Evolutionary conservation across 345 rosid genomes (phyloP).

Genomic region (Citrus cavaleriei): DNA sequence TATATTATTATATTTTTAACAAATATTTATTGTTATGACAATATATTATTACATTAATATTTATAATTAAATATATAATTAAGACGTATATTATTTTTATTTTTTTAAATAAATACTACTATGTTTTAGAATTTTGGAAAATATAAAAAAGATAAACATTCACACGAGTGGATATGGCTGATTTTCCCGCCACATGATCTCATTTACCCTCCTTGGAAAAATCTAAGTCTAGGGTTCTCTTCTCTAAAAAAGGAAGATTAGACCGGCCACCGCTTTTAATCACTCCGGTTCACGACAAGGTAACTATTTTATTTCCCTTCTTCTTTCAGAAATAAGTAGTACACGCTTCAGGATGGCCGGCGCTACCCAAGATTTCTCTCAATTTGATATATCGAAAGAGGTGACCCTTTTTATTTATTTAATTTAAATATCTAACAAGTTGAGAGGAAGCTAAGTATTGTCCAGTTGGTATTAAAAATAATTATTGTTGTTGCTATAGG

Average conservation of each 20-base stretch:
- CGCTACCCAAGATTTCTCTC: slow-evolving; percentile 41
- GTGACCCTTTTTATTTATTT: slow-evolving; percentile 12
- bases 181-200: slow-evolving; percentile 17
- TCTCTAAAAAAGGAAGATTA: neutral
- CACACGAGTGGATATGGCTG: neutral
- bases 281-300: neutral
- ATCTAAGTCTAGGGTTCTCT: neutral
- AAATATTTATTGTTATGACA: no score
- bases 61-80: no score
- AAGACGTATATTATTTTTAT: no score
- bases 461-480: neutral
- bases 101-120: no score
- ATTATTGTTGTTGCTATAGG: slow-evolving; percentile 26
- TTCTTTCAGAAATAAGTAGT: no score
- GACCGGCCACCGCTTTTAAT: neutral
- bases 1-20: no score
- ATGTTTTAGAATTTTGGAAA: no score
- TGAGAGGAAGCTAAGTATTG: neutral
- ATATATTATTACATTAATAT: no score
- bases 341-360: slow-evolving; percentile 43
- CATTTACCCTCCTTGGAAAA: neutral
- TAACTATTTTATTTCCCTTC: neutral
- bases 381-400: slow-evolving; percentile 70
- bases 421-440: neutral
- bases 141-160: no score